These are phyloP conservation scores for Colletotrichum falcatum DNA, from an alignment of 2,329 filamentous ascomycete species.

Conservation along the genomic window DNA sequence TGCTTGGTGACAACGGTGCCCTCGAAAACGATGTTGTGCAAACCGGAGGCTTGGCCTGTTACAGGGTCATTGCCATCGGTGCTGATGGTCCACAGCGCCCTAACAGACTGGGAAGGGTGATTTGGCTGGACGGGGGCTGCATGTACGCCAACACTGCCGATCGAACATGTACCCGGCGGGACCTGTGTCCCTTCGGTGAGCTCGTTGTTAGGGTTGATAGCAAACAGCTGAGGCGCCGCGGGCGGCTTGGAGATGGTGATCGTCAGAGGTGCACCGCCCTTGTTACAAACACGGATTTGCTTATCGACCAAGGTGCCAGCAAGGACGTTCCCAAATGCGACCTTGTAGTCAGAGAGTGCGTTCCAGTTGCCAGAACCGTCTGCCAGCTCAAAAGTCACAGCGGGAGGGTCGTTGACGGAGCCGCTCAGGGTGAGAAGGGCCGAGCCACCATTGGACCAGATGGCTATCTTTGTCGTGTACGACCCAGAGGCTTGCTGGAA, in stretches of 20 bases:
- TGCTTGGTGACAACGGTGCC: constrained; percentile 50
- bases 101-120: constrained; percentile 46
- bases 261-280: constrained; percentile 50
- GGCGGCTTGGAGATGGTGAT: constrained; percentile 55
- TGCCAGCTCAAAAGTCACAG: constrained; percentile 51
- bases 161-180: constrained; percentile 46
- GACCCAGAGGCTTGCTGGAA: constrained; percentile 47
- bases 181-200: constrained; percentile 52
- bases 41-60: constrained; percentile 48
- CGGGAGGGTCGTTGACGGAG: constrained; percentile 49
- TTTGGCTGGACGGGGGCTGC: constrained; percentile 48
- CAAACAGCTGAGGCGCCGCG: constrained; percentile 48
- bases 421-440: constrained; percentile 50
- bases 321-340: constrained; percentile 51
- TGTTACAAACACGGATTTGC: constrained; percentile 52
- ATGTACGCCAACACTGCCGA: constrained; percentile 49
- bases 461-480: constrained; percentile 50
- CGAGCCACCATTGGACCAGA: constrained; percentile 52
- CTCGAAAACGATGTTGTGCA: constrained; percentile 50
- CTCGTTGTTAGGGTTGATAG: constrained; percentile 48
- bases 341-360: constrained; percentile 34
- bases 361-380: constrained; percentile 50
- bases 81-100: constrained; percentile 54
- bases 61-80: constrained; percentile 52
- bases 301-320: constrained; percentile 47